Percentiles rank a stretch among this genome's conserved stretches.
These are phyloP conservation scores for Emericellopsis atlantica DNA, from an alignment of 2,329 filamentous ascomycete species.

Conservation along the genomic window DNA sequence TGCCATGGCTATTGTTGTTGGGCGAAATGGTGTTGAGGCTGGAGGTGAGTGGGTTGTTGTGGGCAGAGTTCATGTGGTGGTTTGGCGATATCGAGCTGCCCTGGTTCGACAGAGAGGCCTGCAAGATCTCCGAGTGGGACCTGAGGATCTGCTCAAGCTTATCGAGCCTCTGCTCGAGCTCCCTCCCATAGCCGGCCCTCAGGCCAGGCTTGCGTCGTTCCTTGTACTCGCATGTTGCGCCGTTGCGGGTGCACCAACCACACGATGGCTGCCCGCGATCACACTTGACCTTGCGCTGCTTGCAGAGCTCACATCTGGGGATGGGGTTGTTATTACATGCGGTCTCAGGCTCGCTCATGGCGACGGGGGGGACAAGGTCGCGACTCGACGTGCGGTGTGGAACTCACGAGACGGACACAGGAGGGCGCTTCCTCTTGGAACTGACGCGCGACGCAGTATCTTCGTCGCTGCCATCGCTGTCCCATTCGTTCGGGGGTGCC, in stretches of 20 bases:
- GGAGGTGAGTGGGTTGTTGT: conserved; percentile 18
- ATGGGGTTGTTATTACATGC: conserved; percentile 13
- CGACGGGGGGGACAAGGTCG: not conserved
- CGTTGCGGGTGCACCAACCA: conserved; percentile 55
- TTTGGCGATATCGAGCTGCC: too few relatives aligned
- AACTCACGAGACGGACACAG: conserved; percentile 45
- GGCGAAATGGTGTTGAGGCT: conserved; percentile 32
- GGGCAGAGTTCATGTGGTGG: conserved; percentile 19
- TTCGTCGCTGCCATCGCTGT: conserved; percentile 27
- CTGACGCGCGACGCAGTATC: conserved; percentile 18
- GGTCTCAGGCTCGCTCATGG: conserved; percentile 1
- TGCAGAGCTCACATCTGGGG: conserved; percentile 62
- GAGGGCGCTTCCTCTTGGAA: conserved; percentile 43
- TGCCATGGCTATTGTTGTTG: too few relatives aligned
- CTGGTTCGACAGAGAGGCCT: conserved; percentile 24
- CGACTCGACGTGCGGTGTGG: not conserved
- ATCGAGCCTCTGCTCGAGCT: conserved; percentile 61
- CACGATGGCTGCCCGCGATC: conserved; percentile 64
- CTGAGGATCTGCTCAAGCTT: conserved; percentile 54
- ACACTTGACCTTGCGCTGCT: conserved; percentile 70
- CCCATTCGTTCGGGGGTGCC: too few relatives aligned
- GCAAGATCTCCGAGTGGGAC: conserved; percentile 54
- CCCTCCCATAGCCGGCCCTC: conserved; percentile 56
- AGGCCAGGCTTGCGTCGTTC: conserved; percentile 56
- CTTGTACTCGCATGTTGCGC: conserved; percentile 52